These are phyloP conservation scores for Rhizopogon salebrosus DNA, from an alignment of 768 basidiomycete genomes.

Conservation along the genomic window DNA sequence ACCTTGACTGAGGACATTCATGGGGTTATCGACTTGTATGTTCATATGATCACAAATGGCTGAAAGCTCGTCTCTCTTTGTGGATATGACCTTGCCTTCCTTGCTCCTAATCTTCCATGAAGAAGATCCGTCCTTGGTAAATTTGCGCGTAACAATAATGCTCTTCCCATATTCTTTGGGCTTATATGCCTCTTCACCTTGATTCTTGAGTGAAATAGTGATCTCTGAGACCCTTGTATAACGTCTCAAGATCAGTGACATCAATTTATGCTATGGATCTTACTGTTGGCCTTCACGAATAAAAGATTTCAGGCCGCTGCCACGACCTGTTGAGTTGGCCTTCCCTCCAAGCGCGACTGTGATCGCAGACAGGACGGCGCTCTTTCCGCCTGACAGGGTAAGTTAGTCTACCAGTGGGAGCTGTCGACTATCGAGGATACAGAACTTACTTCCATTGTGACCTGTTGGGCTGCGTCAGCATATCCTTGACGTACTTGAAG, in stretches of 20 bases:
- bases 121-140: conserved; percentile 70
- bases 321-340: conserved; percentile 86
- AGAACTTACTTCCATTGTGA: conserved; percentile 82
- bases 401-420: not conserved
- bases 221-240: conserved; percentile 61
- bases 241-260: not conserved
- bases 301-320: conserved; percentile 76
- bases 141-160: conserved; percentile 78
- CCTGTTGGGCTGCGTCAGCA: conserved; percentile 37
- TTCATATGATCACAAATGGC: conserved; percentile 94
- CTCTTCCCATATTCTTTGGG: conserved; percentile 81
- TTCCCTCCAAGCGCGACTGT: conserved; percentile 93
- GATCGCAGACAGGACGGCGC: conserved; percentile 89
- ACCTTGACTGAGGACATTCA: conserved; percentile 92
- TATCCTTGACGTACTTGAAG: not conserved
- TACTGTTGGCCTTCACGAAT: conserved; percentile 81
- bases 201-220: conserved; percentile 79
- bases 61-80: conserved; percentile 78
- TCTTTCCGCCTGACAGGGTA: conserved; percentile 73
- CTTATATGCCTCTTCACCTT: conserved; percentile 85
- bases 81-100: conserved; percentile 61
- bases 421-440: not conserved
- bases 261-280: conserved; percentile 19
- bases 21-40: conserved; percentile 93
- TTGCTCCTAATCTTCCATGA: conserved; percentile 79